Evolutionary conservation across 1,139 yeast species (phyloP), one percentile per base, ranked within the genome.

Genomic region (Kodamaea suecica): DNA sequence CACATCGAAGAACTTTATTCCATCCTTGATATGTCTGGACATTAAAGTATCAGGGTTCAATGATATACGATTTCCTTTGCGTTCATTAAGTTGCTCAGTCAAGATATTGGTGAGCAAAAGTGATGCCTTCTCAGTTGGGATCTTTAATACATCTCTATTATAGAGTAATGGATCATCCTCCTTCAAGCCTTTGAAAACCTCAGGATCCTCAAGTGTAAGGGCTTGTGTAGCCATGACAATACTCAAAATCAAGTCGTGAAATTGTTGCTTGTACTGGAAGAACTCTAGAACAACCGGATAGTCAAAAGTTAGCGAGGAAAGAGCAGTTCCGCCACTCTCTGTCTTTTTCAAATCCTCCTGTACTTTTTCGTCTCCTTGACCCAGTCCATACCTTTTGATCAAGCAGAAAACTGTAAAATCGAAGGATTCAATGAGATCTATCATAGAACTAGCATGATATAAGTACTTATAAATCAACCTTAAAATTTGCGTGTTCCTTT

Each of bases 281-380:
- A 85, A 86, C 35, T 86, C 95, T 24, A 80, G 68, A 8, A 87
- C 72, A 13, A 82, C 67, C 1, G 86, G 83, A 47, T 80, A 73
- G 34, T 78, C 78, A 46, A 74, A 66, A 3, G 73, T 61, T 21
- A 76, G 55, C 32, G 56, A 61, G 24, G 47, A 38, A 5, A 41
- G 27, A 10, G 21, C 11, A 15, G 36, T 31, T 13, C 38, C 37
- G 7, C 35, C 42, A 4, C 13, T 14, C n/a, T 17, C 13, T 15
- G 30, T 17, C n/a, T 21, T 17, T 9, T 21, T 33, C n/a, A 41
- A 28, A 6, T 39, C 35, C 6, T 40, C 43, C 20, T 33, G 36
- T 4, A 43, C 20, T 16, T 30, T 32, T n/a, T 48, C 57, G n/a
- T 49, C 59, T 19, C 44, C 45, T n/a, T 36, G 33, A 20, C 48